These are phyloP conservation scores for Santalum album DNA, from an alignment of 164 flowering plant genomes.

Conservation along the genomic window DNA sequence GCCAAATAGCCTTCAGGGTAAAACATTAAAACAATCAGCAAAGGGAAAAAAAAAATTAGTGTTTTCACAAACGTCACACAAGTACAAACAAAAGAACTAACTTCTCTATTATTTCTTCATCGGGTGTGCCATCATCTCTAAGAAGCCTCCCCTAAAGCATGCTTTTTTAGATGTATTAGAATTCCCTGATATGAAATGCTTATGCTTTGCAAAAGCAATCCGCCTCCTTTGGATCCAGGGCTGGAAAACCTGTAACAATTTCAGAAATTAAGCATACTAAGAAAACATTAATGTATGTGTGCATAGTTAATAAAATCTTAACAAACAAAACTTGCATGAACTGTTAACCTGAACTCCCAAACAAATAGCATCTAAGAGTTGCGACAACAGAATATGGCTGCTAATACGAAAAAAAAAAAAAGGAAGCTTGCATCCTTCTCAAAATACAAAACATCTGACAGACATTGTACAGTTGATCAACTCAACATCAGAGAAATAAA, in stretches of 20 bases:
- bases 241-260: slow-evolving; percentile 53
- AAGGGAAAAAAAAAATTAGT: not conserved
- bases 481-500: no score
- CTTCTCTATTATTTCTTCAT: slow-evolving; percentile 38
- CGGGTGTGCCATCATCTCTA: slow-evolving; percentile 50
- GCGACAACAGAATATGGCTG: no score
- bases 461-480: no score
- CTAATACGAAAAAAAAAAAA: no score
- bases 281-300: no score
- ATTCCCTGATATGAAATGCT: slow-evolving; percentile 70
- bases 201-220: slow-evolving; percentile 61
- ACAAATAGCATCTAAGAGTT: no score
- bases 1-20: slow-evolving; percentile 41
- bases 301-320: no score
- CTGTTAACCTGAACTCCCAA: no score
- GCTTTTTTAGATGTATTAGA: slow-evolving; percentile 39
- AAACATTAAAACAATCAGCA: not conserved
- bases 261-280: not conserved
- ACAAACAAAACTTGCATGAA: no score
- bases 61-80: not conserved
- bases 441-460: no score
- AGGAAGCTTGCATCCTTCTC: no score
- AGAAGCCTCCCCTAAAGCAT: slow-evolving; percentile 56
- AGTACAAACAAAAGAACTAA: slow-evolving; percentile 19
- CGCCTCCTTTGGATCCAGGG: slow-evolving; percentile 79